phyloP scores from a whole-genome alignment of 805 yeast species.

The Suhomyces canberraensis region DNA sequence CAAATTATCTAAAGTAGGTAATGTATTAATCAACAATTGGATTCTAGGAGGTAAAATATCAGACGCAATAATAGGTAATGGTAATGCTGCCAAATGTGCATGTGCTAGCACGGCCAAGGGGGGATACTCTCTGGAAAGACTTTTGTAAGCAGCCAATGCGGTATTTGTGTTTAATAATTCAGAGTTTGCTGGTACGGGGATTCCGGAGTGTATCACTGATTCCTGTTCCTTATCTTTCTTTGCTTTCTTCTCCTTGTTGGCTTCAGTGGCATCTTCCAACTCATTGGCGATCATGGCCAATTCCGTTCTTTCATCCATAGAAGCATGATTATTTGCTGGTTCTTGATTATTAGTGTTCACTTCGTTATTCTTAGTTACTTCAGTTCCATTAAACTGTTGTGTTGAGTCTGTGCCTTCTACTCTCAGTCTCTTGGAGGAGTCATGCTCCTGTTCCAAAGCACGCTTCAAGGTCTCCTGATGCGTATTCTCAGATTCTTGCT shows the following conservation, averaged over 20 bases:
- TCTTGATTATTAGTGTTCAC: not conserved
- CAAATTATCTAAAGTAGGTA: slow-evolving; percentile 77
- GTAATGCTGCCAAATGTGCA: slow-evolving; percentile 60
- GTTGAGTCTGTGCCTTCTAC: slow-evolving; percentile 4
- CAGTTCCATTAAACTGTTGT: slow-evolving; percentile 5
- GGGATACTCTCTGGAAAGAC: slow-evolving; percentile 38
- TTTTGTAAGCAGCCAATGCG: slow-evolving; percentile 42
- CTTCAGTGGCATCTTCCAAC: slow-evolving; percentile 30
- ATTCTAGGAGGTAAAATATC: slow-evolving; percentile 55
- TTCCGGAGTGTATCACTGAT: slow-evolving; percentile 12
- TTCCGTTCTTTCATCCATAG: slow-evolving; percentile 20
- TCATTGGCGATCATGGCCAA: slow-evolving; percentile 32
- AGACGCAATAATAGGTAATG: slow-evolving; percentile 56
- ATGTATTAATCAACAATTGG: slow-evolving; percentile 61
- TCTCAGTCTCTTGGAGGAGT: slow-evolving; percentile 2
- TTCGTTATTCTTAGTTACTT: not conserved
- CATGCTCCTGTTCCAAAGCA: slow-evolving; percentile 1
- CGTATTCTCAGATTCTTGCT: slow-evolving; percentile 4
- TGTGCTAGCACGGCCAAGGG: slow-evolving; percentile 29
- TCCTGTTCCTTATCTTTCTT: slow-evolving; percentile 1
- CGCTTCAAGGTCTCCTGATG: slow-evolving; percentile 1
- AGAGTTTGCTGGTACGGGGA: slow-evolving; percentile 37
- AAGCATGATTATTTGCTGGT: not conserved
- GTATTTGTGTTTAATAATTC: slow-evolving; percentile 39
- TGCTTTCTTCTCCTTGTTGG: slow-evolving; percentile 8